Percentiles rank a stretch among this genome's conserved stretches.
Conservation (phyloP, 1,284 basidiomycete genomes). For the Cryptococcus floricola region DNA sequence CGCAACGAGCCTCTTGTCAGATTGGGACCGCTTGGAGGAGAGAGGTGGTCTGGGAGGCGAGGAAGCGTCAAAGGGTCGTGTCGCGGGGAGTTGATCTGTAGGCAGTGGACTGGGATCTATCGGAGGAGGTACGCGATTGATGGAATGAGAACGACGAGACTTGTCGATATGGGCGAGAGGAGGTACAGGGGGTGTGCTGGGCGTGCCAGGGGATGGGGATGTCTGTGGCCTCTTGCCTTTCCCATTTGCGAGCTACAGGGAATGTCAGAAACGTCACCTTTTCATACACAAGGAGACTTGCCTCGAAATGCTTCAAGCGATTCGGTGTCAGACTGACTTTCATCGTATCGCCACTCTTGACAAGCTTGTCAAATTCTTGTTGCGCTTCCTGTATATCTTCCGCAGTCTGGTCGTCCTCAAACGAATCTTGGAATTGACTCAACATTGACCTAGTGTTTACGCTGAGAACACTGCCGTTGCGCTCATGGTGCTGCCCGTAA, state of each 20-base stretch:
- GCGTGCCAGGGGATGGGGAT: background rate
- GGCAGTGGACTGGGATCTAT: background rate
- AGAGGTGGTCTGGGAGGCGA: background rate
- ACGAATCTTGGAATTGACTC: constrained; percentile 22
- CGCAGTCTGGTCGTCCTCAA: constrained; percentile 6
- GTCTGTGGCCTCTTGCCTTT: background rate
- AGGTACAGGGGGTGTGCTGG: background rate
- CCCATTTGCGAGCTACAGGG: background rate
- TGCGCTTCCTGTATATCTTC: constrained; percentile 27
- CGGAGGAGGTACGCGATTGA: background rate
- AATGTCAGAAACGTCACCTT: background rate
- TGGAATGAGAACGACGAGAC: background rate
- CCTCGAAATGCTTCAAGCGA: constrained; percentile 83
- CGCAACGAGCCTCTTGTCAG: constrained; percentile 17
- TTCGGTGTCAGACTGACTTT: constrained; percentile 93
- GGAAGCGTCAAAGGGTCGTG: background rate
- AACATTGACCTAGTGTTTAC: constrained; percentile 22
- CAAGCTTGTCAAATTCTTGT: constrained; percentile 82
- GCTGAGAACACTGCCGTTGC: constrained; percentile 28
- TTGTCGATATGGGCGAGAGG: background rate
- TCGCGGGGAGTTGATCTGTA: background rate
- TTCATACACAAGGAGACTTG: constrained; percentile 46
- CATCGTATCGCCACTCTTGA: constrained; percentile 81
- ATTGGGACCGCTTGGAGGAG: constrained; percentile 4
- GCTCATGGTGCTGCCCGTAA: constrained; percentile 14